A percentile compares a stretch with the other conserved stretches of the same genome.
Evolutionary conservation across 805 yeast species (phyloP).

Genomic region (Blastobotrys robertii): DNA sequence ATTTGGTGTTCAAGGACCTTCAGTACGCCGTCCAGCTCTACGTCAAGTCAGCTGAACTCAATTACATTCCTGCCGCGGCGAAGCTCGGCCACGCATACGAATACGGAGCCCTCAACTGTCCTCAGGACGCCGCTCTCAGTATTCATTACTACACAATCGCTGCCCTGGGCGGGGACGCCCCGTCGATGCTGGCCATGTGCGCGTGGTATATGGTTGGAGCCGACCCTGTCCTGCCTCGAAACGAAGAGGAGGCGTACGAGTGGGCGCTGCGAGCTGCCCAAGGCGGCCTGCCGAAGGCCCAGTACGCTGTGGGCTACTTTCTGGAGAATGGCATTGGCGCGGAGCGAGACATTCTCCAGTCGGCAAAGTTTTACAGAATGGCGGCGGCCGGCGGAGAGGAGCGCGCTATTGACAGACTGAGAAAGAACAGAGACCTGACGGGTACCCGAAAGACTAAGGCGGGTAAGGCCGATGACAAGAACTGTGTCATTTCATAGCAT

Average conservation of each 20-base stretch:
- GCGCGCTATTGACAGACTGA: conserved; percentile 35
- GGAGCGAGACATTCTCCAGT: conserved; percentile 42
- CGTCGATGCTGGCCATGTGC: conserved; percentile 85
- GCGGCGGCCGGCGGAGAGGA: conserved; percentile 59
- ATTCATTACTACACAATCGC: conserved; percentile 91
- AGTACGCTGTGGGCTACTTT: conserved; percentile 74
- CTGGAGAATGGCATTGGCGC: conserved; percentile 86
- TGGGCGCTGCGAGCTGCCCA: conserved; percentile 90
- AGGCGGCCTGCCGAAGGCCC: conserved; percentile 68
- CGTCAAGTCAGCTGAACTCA: conserved; percentile 80
- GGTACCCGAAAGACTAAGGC: background rate
- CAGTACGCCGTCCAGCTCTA: conserved; percentile 79
- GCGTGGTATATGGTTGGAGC: conserved; percentile 96
- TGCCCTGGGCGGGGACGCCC: conserved; percentile 78
- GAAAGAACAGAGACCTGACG: conserved; percentile 5
- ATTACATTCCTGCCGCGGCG: conserved; percentile 72
- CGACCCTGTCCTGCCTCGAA: conserved; percentile 68
- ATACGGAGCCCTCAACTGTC: conserved; percentile 54
- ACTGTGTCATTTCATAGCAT: background rate
- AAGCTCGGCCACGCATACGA: conserved; percentile 79
- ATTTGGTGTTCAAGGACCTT: conserved; percentile 74
- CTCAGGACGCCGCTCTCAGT: conserved; percentile 71
- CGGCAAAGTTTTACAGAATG: conserved; percentile 63
- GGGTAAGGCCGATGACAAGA: conserved; percentile 3
- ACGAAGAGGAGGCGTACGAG: conserved; percentile 79